A percentile compares a stretch with the other conserved stretches of the same genome.
Conservation (phyloP, 352 stramenopile species). For the Pythium myriotylum region DNA sequence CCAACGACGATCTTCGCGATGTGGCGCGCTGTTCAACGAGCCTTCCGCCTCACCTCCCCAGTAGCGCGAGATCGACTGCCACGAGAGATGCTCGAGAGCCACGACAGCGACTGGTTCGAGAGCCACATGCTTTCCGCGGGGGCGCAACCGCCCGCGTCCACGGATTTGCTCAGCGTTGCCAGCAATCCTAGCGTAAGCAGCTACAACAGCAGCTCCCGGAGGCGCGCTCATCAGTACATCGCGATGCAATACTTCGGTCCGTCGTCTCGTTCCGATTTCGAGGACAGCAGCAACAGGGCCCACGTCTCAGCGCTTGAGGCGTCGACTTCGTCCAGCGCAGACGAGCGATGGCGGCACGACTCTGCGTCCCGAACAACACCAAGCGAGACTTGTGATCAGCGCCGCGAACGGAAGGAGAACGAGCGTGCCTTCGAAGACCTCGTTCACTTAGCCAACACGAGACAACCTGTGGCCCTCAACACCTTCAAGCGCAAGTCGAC, state of each 20-base stretch:
- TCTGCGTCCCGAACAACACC: not conserved
- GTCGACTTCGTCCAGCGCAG: not conserved
- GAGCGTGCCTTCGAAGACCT: conserved; percentile 52
- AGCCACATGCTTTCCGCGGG: conserved; percentile 1
- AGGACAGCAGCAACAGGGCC: too few relatives aligned
- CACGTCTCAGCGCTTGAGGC: too few relatives aligned
- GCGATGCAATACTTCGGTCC: conserved; percentile 40
- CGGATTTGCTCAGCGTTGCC: conserved; percentile 31
- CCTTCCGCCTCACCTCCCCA: conserved; percentile 1
- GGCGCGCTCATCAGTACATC: conserved; percentile 51
- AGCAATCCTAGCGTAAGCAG: conserved; percentile 59
- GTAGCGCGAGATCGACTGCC: not conserved
- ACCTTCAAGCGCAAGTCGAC: conserved; percentile 40
- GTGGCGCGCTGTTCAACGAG: conserved; percentile 13
- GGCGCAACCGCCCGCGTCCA: conserved; percentile 17
- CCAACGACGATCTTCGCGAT: not conserved
- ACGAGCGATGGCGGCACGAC: not conserved
- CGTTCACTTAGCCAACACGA: conserved; percentile 59
- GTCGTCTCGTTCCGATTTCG: conserved; percentile 11
- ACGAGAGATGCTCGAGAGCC: conserved; percentile 6
- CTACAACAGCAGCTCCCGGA: conserved; percentile 50
- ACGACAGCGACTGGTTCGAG: conserved; percentile 16
- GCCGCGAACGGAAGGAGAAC: conserved; percentile 46
- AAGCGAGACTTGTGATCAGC: conserved; percentile 29
- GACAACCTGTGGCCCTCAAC: conserved; percentile 50